Percentiles rank a stretch among this genome's conserved stretches.
phyloP scores from a whole-genome alignment of 768 basidiomycete genomes.

The Terana coerulea region DNA sequence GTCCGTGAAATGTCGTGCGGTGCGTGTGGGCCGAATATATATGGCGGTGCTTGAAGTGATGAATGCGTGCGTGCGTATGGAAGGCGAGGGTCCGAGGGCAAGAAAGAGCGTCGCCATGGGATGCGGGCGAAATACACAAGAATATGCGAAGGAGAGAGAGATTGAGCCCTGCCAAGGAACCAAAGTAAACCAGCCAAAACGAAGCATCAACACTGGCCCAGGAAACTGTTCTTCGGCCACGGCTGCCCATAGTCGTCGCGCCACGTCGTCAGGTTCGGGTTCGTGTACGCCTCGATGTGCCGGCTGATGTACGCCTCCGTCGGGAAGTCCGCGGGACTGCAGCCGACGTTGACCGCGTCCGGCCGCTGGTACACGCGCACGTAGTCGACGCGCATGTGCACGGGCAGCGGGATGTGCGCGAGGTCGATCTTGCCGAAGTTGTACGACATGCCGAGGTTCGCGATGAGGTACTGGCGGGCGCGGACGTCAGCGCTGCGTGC shows the following conservation, averaged over 20 bases:
- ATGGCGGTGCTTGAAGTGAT: no score
- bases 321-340: constrained; percentile 75
- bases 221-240: constrained; percentile 64
- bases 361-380: constrained; percentile 87
- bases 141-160: no score
- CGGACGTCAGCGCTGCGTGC: neutral
- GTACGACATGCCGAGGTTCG: constrained; percentile 80
- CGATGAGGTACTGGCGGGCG: constrained; percentile 65
- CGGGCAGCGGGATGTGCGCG: constrained; percentile 65
- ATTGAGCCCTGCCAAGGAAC: neutral
- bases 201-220: constrained; percentile 59
- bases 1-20: no score
- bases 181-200: neutral
- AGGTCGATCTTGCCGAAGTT: constrained; percentile 80
- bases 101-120: no score
- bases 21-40: no score
- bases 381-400: constrained; percentile 76
- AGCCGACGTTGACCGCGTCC: constrained; percentile 72
- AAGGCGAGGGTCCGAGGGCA: no score
- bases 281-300: constrained; percentile 72
- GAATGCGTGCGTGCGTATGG: no score
- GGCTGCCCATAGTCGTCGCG: constrained; percentile 55
- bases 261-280: constrained; percentile 81
- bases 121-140: no score
- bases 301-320: constrained; percentile 78